A percentile compares a stretch with the other conserved stretches of the same genome.
These are phyloP conservation scores for Ophiostoma piceae DNA, from an alignment of 2,329 filamentous ascomycete species.

Conservation along the genomic window DNA sequence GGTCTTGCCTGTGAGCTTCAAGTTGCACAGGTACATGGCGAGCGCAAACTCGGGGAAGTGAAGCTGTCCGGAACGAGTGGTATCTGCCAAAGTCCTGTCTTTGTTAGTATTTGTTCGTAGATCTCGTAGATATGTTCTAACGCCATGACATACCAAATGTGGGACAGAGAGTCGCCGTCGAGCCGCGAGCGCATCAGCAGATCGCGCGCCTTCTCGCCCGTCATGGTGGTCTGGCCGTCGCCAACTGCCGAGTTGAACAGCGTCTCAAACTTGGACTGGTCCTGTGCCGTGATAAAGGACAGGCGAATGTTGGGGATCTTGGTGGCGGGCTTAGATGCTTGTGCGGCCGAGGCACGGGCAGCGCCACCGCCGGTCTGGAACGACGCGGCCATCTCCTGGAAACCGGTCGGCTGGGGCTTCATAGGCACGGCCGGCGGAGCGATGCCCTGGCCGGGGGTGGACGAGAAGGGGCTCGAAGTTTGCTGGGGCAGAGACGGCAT, in stretches of 20 bases:
- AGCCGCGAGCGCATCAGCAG: conserved; percentile 83
- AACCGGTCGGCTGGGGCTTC: conserved; percentile 62
- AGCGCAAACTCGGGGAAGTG: conserved; percentile 97
- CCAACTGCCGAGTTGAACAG: conserved; percentile 94
- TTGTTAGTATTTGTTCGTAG: conserved; percentile 8
- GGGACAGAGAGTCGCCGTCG: conserved; percentile 77
- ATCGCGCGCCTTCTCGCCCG: conserved; percentile 87
- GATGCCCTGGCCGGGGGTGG: conserved; percentile 36
- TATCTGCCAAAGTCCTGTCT: conserved; percentile 79
- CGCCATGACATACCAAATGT: conserved; percentile 67
- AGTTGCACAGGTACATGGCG: conserved; percentile 96
- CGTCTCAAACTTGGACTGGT: conserved; percentile 96
- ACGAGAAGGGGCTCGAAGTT: conserved; percentile 45
- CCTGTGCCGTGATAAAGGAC: conserved; percentile 90
- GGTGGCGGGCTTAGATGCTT: conserved; percentile 50
- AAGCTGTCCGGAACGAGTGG: conserved; percentile 90
- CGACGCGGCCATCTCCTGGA: conserved; percentile 61
- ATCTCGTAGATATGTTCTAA: too few relatives aligned
- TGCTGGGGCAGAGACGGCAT: conserved; percentile 35
- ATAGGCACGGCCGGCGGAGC: conserved; percentile 51
- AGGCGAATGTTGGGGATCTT: conserved; percentile 92
- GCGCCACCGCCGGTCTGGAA: conserved; percentile 49
- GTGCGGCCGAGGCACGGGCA: conserved; percentile 38
- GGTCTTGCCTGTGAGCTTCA: conserved; percentile 81
- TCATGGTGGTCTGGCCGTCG: conserved; percentile 74